Evolutionary conservation across 768 basidiomycete genomes (phyloP), one percentile per base, ranked within the genome.

Genomic region (Lactarius sanguifluus): DNA sequence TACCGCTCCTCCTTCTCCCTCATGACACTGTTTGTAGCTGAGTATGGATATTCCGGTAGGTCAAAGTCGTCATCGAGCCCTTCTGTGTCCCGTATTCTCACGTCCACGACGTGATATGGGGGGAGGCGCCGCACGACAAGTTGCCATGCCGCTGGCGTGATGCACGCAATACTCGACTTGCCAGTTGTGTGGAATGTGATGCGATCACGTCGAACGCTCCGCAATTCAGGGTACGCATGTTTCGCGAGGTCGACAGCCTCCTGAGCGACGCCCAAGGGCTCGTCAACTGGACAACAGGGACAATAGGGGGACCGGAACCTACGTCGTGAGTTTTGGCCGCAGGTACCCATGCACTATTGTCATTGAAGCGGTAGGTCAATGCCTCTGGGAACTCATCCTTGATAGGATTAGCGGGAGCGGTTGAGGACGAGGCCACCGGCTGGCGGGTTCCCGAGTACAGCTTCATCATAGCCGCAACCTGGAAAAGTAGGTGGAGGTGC

Each of bases 131-230:
- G 66, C 20, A 67, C 66, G 9, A 67, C 66, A 13, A 67, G 66
- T 67, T 67, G 62, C 66, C 66, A 67, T 59, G 66, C 66, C 43
- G 66, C 66, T 16, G 66, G 66, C 6, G 66, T 67, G 58, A 67
- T 67, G 50, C 66, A 67, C 12, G 66, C 66, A 25, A 67, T 67
- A 50, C 66, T 67, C 52, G 66, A 64, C 25, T 67, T 67, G 15
- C 66, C 66, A 7, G 66, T 67, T 15, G 66, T 67, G 50, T 67
- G 66, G 23, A 67, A 67, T 2, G 66, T 67, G 34, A 67, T 67
- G 34, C 66, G 54, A 40, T 67, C 62, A 16, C 66, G 66, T 5
- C 62, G 66, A n/a, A 67, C 16, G 43, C 43, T 13, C 38, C 66
- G 41, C 36, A 67, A 18, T 34, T 67, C 66, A 0, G 66, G 66